These are phyloP conservation scores for Leccinum imitatum DNA, from an alignment of 768 basidiomycete species.

Conservation along the genomic window DNA sequence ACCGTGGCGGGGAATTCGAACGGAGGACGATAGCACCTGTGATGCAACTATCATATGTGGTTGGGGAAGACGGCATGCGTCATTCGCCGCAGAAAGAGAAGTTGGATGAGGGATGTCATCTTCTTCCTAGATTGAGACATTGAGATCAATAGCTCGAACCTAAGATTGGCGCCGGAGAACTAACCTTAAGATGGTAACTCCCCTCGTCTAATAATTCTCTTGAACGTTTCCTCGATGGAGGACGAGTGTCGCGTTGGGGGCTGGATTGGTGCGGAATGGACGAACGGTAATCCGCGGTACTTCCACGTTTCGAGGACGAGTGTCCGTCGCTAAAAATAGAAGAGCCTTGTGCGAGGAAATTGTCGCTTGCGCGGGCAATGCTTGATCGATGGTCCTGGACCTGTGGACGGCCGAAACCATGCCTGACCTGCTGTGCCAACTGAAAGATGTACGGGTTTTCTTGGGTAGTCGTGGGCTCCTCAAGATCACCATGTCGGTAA, in stretches of 20 bases:
- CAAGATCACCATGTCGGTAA: conserved; percentile 20
- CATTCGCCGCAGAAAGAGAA: conserved; percentile 22
- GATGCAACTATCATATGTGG: conserved; percentile 26
- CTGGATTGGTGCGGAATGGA: conserved; percentile 17
- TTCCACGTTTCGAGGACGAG: conserved; percentile 19
- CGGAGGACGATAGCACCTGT: conserved; percentile 17
- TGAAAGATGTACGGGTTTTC: conserved; percentile 22
- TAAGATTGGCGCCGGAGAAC: conserved; percentile 30
- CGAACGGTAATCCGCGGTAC: conserved; percentile 17
- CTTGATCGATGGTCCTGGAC: conserved; percentile 32
- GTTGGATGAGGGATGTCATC: conserved; percentile 19
- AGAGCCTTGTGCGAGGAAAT: conserved; percentile 33
- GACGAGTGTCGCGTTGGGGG: conserved; percentile 18
- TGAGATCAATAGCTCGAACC: conserved; percentile 25
- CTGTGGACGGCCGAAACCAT: conserved; percentile 20
- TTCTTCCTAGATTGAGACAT: conserved; percentile 30
- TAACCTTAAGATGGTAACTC: conserved; percentile 32
- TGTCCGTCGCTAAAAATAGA: conserved; percentile 29
- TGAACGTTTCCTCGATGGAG: conserved; percentile 34
- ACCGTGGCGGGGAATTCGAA: conserved; percentile 16
- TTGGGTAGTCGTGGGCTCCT: conserved; percentile 13
- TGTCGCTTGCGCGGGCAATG: conserved; percentile 34
- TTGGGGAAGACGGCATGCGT: conserved; percentile 24
- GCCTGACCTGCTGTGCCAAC: conserved; percentile 25
- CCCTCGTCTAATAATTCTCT: conserved; percentile 30